These are phyloP conservation scores for Podaxis mareebaensis DNA, from an alignment of 768 basidiomycete genomes.

Conservation along the genomic window DNA sequence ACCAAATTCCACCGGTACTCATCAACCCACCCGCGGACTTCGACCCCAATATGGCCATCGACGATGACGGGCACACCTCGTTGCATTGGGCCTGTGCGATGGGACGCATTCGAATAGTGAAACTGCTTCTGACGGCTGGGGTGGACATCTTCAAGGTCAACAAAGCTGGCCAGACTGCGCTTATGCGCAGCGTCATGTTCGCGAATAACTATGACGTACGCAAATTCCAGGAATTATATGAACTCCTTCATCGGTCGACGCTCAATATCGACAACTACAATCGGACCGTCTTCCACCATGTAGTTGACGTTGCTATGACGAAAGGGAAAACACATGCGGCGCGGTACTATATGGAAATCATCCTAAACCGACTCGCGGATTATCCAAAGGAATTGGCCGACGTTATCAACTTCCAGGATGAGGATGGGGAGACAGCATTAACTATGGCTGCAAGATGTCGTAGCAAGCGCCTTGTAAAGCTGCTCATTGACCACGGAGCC, in stretches of 20 bases:
- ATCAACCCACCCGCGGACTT: constrained; percentile 88
- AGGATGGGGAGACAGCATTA: constrained; percentile 96
- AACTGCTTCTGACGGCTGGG: constrained; percentile 88
- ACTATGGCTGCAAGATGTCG: constrained; percentile 96
- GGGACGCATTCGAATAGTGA: constrained; percentile 96
- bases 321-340: constrained; percentile 98
- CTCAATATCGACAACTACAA: constrained; percentile 98
- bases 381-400: constrained; percentile 96
- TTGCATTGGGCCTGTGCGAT: constrained; percentile 99
- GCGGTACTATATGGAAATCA: constrained; percentile 98
- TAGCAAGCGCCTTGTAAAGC: constrained; percentile 92
- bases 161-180: constrained; percentile 91
- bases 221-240: constrained; percentile 97
- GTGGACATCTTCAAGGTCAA: constrained; percentile 98
- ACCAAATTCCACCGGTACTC: constrained; percentile 85
- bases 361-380: constrained; percentile 82
- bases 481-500: constrained; percentile 94
- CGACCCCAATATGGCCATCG: constrained; percentile 94
- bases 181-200: constrained; percentile 99
- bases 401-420: constrained; percentile 98
- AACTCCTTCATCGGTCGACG: constrained; percentile 95
- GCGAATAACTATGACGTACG: constrained; percentile 99
- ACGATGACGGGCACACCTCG: constrained; percentile 97
- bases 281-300: constrained; percentile 97
- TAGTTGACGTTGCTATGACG: constrained; percentile 95